Evolutionary conservation across 177 flowering plant genomes (phyloP).

Genomic region (Vitis hybrid): DNA sequence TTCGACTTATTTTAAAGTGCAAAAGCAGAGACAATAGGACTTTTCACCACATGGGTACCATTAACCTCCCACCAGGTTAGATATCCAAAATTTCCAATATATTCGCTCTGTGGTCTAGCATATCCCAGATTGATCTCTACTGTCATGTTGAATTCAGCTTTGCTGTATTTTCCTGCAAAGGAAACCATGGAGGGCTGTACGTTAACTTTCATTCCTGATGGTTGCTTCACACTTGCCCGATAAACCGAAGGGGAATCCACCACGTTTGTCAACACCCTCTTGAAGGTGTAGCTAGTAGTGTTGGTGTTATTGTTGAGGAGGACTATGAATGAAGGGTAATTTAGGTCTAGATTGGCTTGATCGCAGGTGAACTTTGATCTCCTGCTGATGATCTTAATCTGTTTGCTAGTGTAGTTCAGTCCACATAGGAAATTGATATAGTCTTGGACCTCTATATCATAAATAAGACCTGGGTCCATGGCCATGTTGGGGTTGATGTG

Average conservation of each 20-base stretch:
- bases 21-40: slow-evolving; percentile 27
- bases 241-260: slow-evolving; percentile 16
- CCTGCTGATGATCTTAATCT: slow-evolving; percentile 18
- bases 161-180: slow-evolving; percentile 23
- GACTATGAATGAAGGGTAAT: slow-evolving; percentile 25
- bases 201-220: slow-evolving; percentile 20
- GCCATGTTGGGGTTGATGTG: slow-evolving; percentile 27
- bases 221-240: slow-evolving; percentile 14
- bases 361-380: slow-evolving; percentile 5
- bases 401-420: slow-evolving; percentile 21
- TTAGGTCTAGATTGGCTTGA: slow-evolving; percentile 16
- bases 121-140: slow-evolving; percentile 17
- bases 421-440: slow-evolving; percentile 12
- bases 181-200: slow-evolving; percentile 19
- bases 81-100: slow-evolving; percentile 30
- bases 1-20: too few relatives aligned
- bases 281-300: slow-evolving; percentile 2
- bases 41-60: slow-evolving; percentile 29
- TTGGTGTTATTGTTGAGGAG: slow-evolving; percentile 21
- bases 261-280: slow-evolving; percentile 20
- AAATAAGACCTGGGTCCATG: too few relatives aligned
- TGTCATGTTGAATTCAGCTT: slow-evolving; percentile 22
- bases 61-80: slow-evolving; percentile 28
- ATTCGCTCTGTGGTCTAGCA: slow-evolving; percentile 11
- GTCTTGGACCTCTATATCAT: too few relatives aligned